Evolutionary conservation across 2,329 filamentous ascomycete species (phyloP).

Genomic region (Alternaria postmessia): DNA sequence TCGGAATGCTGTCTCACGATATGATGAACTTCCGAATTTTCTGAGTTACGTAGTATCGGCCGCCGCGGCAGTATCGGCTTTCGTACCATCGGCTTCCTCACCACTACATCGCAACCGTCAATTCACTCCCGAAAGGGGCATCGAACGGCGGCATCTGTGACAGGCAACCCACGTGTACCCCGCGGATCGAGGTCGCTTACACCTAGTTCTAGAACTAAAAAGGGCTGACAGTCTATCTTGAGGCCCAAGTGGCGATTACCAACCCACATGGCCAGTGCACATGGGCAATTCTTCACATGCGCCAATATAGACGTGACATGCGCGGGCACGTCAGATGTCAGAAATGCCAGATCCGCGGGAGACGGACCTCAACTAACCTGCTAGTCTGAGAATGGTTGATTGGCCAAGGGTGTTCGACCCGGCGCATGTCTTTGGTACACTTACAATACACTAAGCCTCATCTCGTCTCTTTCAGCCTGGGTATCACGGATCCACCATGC

Average conservation of each 20-base stretch:
- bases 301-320: neutral
- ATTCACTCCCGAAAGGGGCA: neutral
- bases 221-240: conserved; percentile 1
- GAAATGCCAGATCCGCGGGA: conserved; percentile 12
- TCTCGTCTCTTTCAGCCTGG: conserved; percentile 1
- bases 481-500: neutral
- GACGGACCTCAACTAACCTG: conserved; percentile 1
- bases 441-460: conserved; percentile 1
- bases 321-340: conserved; percentile 14
- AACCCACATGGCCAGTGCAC: conserved; percentile 9
- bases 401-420: neutral
- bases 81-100: neutral
- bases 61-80: neutral
- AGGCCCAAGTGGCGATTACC: conserved; percentile 10
- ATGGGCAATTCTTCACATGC: conserved; percentile 1
- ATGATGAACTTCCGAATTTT: neutral
- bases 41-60: neutral
- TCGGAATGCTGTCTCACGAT: neutral
- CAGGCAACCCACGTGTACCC: neutral
- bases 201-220: conserved; percentile 2
- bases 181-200: neutral
- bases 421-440: conserved; percentile 1
- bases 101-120: neutral
- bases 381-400: neutral
- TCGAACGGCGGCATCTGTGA: neutral